A percentile compares a stretch with the other conserved stretches of the same genome.
These are phyloP conservation scores for Asparagopsis taxiformis DNA, from an alignment of 31 red algal species.

Conservation along the genomic window DNA sequence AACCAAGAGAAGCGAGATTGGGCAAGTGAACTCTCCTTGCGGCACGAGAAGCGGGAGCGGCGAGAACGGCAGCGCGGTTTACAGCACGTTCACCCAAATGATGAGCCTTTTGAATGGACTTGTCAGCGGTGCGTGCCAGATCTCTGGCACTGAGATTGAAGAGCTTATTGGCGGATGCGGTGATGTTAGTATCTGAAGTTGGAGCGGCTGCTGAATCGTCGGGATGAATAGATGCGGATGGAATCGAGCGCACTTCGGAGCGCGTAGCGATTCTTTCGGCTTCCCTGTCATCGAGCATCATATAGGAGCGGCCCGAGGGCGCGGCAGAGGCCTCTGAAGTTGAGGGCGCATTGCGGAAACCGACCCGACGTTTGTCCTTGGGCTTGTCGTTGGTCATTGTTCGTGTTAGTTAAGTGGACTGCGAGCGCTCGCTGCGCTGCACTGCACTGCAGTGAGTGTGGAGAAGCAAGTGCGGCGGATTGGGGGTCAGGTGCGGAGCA, in stretches of 20 bases:
- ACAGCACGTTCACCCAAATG: conserved; percentile 30
- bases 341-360: conserved; percentile 30
- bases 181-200: background rate
- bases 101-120: conserved; percentile 29
- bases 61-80: conserved; percentile 27
- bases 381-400: conserved; percentile 25
- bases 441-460: too few relatives aligned
- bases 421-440: background rate
- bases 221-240: too few relatives aligned
- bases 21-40: too few relatives aligned
- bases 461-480: too few relatives aligned
- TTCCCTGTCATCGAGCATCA: conserved; percentile 40
- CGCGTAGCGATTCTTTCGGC: conserved; percentile 34
- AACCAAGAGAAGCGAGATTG: conserved; percentile 26
- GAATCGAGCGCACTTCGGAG: background rate
- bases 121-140: conserved; percentile 42
- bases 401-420: background rate
- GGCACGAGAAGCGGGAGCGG: too few relatives aligned
- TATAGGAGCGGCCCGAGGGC: conserved; percentile 18
- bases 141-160: conserved; percentile 29
- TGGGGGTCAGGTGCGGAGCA: too few relatives aligned
- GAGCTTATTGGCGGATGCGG: conserved; percentile 1
- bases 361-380: conserved; percentile 39
- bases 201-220: too few relatives aligned
- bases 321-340: conserved; percentile 2